Conservation (phyloP, 1,139 yeast species). For the Spencermartinsiella ligniputridi region DNA sequence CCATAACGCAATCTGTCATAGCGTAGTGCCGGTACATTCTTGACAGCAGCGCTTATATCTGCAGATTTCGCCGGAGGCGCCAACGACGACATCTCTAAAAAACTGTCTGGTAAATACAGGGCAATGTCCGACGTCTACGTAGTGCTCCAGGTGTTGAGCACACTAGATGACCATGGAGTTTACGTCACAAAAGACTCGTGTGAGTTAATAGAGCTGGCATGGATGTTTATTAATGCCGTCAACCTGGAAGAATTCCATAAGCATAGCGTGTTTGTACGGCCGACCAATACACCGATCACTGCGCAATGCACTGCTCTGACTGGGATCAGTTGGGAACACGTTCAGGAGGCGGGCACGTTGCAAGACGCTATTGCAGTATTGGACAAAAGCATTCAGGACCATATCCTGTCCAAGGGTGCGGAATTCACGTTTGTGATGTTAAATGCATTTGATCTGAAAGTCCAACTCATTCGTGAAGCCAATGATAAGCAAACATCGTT, state of each 20-base stretch:
- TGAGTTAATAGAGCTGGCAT: constrained; percentile 63
- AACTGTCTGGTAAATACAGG: no score
- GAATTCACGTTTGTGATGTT: constrained; percentile 67
- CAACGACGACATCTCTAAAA: no score
- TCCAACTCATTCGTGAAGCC: constrained; percentile 76
- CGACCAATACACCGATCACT: constrained; percentile 65
- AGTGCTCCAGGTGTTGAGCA: constrained; percentile 59
- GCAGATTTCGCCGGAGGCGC: no score
- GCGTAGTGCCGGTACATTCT: no score
- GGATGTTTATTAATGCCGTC: constrained; percentile 48
- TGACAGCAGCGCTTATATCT: no score
- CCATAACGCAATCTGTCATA: no score
- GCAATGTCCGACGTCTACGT: constrained; percentile 58
- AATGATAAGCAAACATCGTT: constrained; percentile 67
- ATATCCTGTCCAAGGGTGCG: constrained; percentile 40
- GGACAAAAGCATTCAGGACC: constrained; percentile 46
- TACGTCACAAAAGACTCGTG: constrained; percentile 59
- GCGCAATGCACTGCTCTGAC: constrained; percentile 30
- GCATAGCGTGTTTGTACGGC: constrained; percentile 52
- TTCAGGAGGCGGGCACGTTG: constrained; percentile 46
- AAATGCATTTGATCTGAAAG: constrained; percentile 66
- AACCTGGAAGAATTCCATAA: constrained; percentile 33
- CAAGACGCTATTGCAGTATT: constrained; percentile 56
- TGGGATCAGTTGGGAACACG: constrained; percentile 56
- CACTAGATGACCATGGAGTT: constrained; percentile 61